Conservation (phyloP, 805 yeast species). For the Starmerella cellae region DNA sequence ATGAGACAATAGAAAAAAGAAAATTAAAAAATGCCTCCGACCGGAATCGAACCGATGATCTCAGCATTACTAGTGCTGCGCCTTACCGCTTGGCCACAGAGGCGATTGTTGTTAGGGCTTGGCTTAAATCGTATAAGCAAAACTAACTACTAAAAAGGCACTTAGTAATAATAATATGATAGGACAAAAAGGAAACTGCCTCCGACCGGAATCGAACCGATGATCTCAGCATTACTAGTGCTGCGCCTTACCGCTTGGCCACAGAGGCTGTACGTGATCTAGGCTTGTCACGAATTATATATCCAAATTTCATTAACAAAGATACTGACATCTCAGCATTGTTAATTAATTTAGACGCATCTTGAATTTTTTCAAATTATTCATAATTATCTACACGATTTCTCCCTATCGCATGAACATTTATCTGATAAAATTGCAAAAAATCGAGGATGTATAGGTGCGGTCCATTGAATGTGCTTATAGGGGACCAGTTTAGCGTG, state of each 20-base stretch:
- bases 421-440: too few species aligned
- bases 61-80: constrained; percentile 82
- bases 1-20: constrained; percentile 16
- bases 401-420: too few species aligned
- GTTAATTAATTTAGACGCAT: too few species aligned
- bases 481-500: not conserved
- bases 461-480: too few species aligned
- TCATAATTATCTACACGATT: too few species aligned
- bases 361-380: too few species aligned
- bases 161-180: not conserved
- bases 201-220: constrained; percentile 65
- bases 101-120: constrained; percentile 24
- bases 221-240: constrained; percentile 82
- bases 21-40: constrained; percentile 36
- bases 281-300: not conserved
- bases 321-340: too few species aligned
- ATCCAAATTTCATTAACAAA: not conserved
- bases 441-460: too few species aligned
- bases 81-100: constrained; percentile 64
- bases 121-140: too few species aligned
- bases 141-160: not conserved
- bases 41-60: constrained; percentile 72
- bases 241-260: constrained; percentile 75
- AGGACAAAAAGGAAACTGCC: constrained; percentile 30
- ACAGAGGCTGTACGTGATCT: constrained; percentile 31